Conservation (phyloP, 1,139 yeast genomes). For the Sugiyamaella xylanicola region DNA sequence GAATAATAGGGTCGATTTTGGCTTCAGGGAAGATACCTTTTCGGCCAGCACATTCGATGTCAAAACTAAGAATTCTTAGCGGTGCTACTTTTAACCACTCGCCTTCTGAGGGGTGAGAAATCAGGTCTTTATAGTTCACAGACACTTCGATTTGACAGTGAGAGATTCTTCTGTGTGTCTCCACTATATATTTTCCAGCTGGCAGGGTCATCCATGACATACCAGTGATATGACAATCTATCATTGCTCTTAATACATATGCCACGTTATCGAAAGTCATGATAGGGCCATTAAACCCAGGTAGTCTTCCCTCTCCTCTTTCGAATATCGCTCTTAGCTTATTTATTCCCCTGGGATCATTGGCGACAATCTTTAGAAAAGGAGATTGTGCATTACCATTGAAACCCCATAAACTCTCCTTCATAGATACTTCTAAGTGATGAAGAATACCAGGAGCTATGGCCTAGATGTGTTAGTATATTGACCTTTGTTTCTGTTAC, state of each 20-base stretch:
- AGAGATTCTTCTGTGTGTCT: conserved; percentile 53
- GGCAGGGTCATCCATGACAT: conserved; percentile 98
- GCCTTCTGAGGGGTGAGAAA: conserved; percentile 87
- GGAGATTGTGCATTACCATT: conserved; percentile 77
- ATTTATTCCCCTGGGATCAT: conserved; percentile 65
- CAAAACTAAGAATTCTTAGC: conserved; percentile 87
- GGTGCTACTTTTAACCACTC: conserved; percentile 96
- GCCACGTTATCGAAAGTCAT: conserved; percentile 89
- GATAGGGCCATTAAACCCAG: conserved; percentile 44
- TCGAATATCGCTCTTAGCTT: conserved; percentile 79
- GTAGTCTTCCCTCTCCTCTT: conserved; percentile 63
- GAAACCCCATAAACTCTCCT: conserved; percentile 94
- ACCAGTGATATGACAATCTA: conserved; percentile 85
- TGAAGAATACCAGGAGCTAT: conserved; percentile 36
- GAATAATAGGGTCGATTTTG: conserved; percentile 89
- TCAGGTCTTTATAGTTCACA: conserved; percentile 65
- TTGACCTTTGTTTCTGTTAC: too few species aligned
- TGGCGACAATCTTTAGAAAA: conserved; percentile 71
- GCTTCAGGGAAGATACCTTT: conserved; percentile 97
- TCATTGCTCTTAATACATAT: conserved; percentile 82
- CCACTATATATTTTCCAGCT: conserved; percentile 60
- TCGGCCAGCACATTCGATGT: conserved; percentile 98
- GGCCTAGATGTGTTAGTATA: conserved; percentile 5
- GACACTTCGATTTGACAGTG: conserved; percentile 84
- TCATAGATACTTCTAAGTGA: conserved; percentile 62